These are phyloP conservation scores for Gardenia jasminoides DNA, from an alignment of 257 asterid species.

Conservation along the genomic window DNA sequence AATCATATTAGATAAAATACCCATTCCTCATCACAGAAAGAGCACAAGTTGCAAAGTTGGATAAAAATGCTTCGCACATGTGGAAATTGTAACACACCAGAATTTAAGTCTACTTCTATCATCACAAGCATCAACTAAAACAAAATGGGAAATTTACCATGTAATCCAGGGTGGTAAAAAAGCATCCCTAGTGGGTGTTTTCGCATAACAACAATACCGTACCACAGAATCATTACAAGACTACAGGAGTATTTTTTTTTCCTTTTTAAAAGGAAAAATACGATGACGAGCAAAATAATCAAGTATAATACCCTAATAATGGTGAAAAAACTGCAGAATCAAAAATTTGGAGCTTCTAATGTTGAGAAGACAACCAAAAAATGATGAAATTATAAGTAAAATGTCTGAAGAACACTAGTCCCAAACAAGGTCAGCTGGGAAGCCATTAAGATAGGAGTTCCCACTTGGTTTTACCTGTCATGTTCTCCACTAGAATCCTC, in stretches of 20 bases:
- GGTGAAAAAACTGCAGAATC: not conserved
- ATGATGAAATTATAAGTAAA: not conserved
- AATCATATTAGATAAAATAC: not conserved
- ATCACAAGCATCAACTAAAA: too few species aligned
- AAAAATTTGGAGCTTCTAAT: not conserved
- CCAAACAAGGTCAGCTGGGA: conserved; percentile 20
- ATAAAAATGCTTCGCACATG: not conserved
- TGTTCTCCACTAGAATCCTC: conserved; percentile 32
- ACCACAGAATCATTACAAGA: not conserved
- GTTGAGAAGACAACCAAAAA: not conserved
- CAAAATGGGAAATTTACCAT: not conserved
- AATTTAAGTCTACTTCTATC: not conserved
- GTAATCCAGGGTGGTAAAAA: not conserved
- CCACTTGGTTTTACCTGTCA: conserved; percentile 65
- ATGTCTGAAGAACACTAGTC: not conserved
- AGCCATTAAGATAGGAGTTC: conserved; percentile 27
- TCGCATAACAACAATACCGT: not conserved
- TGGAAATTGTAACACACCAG: not conserved
- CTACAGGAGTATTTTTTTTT: not conserved
- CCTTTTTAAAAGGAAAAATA: not conserved
- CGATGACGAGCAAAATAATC: not conserved
- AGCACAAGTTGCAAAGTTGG: not conserved
- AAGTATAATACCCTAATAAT: not conserved
- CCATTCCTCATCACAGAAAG: not conserved
- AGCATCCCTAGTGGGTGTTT: not conserved